Conservation (phyloP, 139 green algal genomes). For the Chlamydomonas schloesseri region DNA sequence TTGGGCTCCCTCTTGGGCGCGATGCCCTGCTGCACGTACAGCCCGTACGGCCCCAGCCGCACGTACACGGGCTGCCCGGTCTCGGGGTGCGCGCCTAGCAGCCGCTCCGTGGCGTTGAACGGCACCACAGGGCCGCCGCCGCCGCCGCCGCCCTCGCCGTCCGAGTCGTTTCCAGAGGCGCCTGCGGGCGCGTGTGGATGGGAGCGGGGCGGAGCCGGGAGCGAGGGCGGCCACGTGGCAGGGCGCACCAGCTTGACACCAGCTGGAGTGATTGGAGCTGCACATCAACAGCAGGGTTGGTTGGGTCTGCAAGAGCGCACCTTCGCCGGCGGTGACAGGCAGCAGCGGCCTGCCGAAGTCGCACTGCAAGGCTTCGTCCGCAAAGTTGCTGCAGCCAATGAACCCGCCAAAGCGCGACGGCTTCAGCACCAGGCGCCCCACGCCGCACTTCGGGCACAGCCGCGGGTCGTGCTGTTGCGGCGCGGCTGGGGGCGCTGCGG, state of each 20-base stretch:
- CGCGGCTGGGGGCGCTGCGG: too few relatives aligned
- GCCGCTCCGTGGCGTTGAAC: conserved; percentile 13
- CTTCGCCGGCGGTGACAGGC: background rate
- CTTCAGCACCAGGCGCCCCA: conserved; percentile 72
- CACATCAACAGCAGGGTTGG: too few relatives aligned
- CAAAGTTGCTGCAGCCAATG: conserved; percentile 55
- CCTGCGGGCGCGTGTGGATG: background rate
- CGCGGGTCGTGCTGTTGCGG: conserved; percentile 42
- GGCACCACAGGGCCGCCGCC: too few relatives aligned
- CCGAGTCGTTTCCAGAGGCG: background rate
- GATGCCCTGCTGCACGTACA: conserved; percentile 74
- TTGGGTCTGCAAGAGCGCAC: too few relatives aligned
- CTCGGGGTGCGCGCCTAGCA: conserved; percentile 61
- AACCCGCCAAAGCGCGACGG: conserved; percentile 61
- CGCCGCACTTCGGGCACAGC: conserved; percentile 68
- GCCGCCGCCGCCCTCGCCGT: background rate
- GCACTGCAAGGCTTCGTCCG: conserved; percentile 36
- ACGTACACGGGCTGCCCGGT: conserved; percentile 61
- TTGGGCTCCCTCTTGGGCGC: too few relatives aligned
- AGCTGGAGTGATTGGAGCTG: too few relatives aligned
- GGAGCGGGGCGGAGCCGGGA: too few relatives aligned
- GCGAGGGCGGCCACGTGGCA: too few relatives aligned
- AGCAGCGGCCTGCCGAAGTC: conserved; percentile 57
- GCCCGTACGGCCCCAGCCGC: conserved; percentile 75
- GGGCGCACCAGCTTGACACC: too few relatives aligned